Conservation (phyloP, 768 basidiomycete species). For the Tephrocybe sp. region DNA sequence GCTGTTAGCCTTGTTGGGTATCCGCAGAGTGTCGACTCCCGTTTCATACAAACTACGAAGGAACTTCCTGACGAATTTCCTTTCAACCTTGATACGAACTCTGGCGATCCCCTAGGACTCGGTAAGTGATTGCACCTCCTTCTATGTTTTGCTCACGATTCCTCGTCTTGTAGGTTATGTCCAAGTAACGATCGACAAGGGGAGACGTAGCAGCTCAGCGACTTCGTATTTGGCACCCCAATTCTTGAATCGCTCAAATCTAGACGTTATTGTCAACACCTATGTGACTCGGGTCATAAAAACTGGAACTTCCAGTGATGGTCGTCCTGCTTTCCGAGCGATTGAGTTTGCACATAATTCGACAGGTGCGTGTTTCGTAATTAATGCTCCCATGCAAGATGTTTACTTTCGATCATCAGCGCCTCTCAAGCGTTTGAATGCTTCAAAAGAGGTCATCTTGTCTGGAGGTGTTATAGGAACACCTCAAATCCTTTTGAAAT, state of each 20-base stretch:
- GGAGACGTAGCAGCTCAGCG: neutral
- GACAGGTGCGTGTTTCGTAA: neutral
- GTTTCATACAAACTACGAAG: conserved; percentile 23
- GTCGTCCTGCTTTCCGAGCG: neutral
- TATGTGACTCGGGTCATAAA: neutral
- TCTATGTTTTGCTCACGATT: neutral
- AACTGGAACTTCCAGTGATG: neutral
- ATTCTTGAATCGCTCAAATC: neutral
- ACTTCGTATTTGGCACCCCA: neutral
- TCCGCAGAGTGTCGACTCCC: conserved; percentile 17
- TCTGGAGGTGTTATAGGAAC: conserved; percentile 28
- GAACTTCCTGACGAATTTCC: conserved; percentile 18
- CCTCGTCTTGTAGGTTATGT: neutral
- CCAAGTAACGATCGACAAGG: neutral
- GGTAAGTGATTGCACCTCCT: conserved; percentile 6
- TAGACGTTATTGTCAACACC: neutral
- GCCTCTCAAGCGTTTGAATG: conserved; percentile 13
- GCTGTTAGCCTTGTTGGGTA: conserved; percentile 22
- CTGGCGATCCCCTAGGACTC: conserved; percentile 15
- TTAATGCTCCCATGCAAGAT: neutral
- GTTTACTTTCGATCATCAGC: neutral
- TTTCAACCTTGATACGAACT: conserved; percentile 17
- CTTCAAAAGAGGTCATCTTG: conserved; percentile 22
- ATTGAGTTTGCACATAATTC: neutral
- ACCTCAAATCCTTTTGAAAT: conserved; percentile 27